Evolutionary conservation across 306 rosid species (phyloP).

Genomic region (Pyrus betulifolia): DNA sequence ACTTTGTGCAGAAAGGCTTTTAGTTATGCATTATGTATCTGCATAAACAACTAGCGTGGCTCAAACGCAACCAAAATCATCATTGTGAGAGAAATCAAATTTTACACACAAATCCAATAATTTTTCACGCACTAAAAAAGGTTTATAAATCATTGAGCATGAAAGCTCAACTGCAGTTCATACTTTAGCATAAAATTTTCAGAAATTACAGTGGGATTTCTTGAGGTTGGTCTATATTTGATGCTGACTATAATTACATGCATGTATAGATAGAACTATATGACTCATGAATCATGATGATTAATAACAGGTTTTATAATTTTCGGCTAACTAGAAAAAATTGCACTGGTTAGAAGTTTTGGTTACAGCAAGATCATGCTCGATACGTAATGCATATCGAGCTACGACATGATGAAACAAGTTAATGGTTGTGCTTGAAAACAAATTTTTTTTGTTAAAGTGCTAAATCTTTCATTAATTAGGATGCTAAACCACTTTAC

Average conservation of each 20-base stretch:
- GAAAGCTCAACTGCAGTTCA: constrained; percentile 14
- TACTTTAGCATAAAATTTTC: neutral
- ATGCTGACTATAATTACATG: neutral
- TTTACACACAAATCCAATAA: constrained; percentile 23
- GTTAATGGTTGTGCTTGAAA: neutral
- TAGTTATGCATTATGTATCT: constrained; percentile 2
- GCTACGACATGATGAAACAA: neutral
- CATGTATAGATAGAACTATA: neutral
- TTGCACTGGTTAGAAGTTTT: neutral
- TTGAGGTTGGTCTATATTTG: neutral
- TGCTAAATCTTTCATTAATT: neutral
- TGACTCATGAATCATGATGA: neutral
- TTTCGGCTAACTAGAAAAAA: neutral
- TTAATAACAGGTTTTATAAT: neutral
- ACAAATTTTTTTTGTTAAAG: neutral
- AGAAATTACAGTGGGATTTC: neutral
- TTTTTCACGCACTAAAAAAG: constrained; percentile 15
- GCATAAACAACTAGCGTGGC: constrained; percentile 32
- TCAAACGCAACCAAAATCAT: constrained; percentile 43
- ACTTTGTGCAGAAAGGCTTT: constrained; percentile 6
- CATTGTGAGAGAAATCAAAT: constrained; percentile 25
- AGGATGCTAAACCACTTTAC: constrained; percentile 14
- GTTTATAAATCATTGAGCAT: constrained; percentile 23
- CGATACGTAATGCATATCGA: neutral
- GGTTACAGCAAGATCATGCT: neutral